Conservation (phyloP, 2,329 filamentous ascomycete genomes). For the Esteya vermicola region DNA sequence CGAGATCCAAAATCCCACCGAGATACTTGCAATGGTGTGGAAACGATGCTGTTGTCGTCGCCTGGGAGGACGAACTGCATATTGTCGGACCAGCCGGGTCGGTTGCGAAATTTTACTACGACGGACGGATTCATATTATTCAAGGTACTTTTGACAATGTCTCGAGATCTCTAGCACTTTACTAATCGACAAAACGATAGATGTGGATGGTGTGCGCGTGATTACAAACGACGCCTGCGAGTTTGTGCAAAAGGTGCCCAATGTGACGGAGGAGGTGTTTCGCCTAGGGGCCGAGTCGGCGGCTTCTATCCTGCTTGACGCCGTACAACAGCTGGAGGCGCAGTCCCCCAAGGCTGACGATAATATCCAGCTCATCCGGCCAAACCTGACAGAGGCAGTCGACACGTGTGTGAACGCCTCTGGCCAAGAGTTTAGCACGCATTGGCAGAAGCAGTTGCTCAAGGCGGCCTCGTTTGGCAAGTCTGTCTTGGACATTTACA, state of each 20-base stretch:
- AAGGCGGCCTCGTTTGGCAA: conserved; percentile 96
- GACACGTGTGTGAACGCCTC: conserved; percentile 88
- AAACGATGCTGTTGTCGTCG: conserved; percentile 81
- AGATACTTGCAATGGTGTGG: conserved; percentile 93
- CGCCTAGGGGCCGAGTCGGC: conserved; percentile 76
- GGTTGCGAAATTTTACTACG: conserved; percentile 70
- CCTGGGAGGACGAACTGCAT: conserved; percentile 96
- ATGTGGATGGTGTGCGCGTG: conserved; percentile 73
- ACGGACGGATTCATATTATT: conserved; percentile 77
- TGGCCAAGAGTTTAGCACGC: conserved; percentile 75
- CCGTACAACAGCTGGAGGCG: conserved; percentile 77
- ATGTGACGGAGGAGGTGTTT: conserved; percentile 79
- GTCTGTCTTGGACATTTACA: conserved; percentile 92
- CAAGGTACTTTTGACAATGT: too few relatives aligned
- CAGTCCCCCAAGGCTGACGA: conserved; percentile 96
- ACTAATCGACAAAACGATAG: conserved; percentile 21
- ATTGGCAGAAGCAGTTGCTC: conserved; percentile 93
- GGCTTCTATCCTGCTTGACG: conserved; percentile 85
- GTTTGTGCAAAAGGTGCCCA: conserved; percentile 86
- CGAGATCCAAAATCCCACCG: conserved; percentile 69
- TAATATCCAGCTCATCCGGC: conserved; percentile 85
- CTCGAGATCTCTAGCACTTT: too few relatives aligned
- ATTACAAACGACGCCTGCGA: conserved; percentile 93
- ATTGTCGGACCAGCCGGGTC: conserved; percentile 75
- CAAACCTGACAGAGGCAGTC: conserved; percentile 80